These are phyloP conservation scores for Primulina tabacum DNA, from an alignment of 257 asterid genomes.

Conservation along the genomic window DNA sequence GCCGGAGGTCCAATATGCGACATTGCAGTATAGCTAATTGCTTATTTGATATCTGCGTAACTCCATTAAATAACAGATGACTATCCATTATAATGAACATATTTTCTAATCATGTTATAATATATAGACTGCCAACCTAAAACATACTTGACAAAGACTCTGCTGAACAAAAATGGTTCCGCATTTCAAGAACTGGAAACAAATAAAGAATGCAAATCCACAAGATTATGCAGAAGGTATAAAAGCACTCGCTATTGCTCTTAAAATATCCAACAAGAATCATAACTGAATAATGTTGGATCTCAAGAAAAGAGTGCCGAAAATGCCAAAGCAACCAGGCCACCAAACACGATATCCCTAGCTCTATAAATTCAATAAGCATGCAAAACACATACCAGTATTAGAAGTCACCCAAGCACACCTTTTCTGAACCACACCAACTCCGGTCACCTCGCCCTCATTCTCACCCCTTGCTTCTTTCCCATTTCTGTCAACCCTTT, in stretches of 20 bases:
- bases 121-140: neutral
- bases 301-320: neutral
- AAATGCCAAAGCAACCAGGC: conserved; percentile 6
- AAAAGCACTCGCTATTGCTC: conserved; percentile 9
- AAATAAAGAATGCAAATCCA: neutral
- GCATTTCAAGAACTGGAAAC: neutral
- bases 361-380: conserved; percentile 17
- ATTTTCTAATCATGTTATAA: neutral
- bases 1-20: neutral
- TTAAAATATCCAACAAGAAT: conserved; percentile 17
- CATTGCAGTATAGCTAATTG: conserved; percentile 12
- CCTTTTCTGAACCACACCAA: conserved; percentile 59
- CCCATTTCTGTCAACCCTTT: conserved; percentile 38
- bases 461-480: conserved; percentile 38
- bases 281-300: conserved; percentile 3
- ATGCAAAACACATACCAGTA: conserved; percentile 53
- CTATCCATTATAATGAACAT: conserved; percentile 3
- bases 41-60: neutral
- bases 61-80: conserved; percentile 8
- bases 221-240: neutral
- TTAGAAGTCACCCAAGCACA: conserved; percentile 95
- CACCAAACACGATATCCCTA: neutral
- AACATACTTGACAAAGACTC: neutral
- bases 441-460: conserved; percentile 44
- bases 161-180: conserved; percentile 1